Evolutionary conservation across 2,329 filamentous ascomycete genomes (phyloP).

Genomic region (Thermoascus crustaceus): DNA sequence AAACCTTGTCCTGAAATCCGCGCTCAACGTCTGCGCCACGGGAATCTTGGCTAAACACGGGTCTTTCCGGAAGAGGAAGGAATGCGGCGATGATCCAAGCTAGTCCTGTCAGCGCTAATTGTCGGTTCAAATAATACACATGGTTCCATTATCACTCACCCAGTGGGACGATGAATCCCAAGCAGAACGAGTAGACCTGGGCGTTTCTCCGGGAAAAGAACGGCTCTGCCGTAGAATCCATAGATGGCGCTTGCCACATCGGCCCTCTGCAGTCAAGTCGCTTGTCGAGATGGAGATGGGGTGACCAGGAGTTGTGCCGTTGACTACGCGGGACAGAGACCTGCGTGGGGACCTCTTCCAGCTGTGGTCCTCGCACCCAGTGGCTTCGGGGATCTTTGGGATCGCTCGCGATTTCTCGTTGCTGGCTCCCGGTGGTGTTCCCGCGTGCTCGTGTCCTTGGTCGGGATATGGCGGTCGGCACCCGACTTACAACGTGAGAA

Average conservation of each 20-base stretch:
- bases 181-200: conserved; percentile 65
- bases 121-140: conserved; percentile 4
- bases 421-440: conserved; percentile 13
- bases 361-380: conserved; percentile 29
- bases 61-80: conserved; percentile 67
- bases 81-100: conserved; percentile 75
- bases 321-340: conserved; percentile 29
- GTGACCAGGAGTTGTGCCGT: conserved; percentile 61
- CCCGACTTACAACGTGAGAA: conserved; percentile 22
- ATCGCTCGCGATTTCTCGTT: conserved; percentile 21
- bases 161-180: conserved; percentile 71
- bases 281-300: conserved; percentile 60
- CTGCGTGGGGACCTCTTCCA: conserved; percentile 11
- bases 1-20: no score
- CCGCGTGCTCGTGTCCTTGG: conserved; percentile 19
- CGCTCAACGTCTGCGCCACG: no score
- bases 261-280: conserved; percentile 47
- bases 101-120: conserved; percentile 24
- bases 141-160: conserved; percentile 38
- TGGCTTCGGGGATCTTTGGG: conserved; percentile 37
- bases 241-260: conserved; percentile 65
- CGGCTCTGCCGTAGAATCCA: conserved; percentile 56
- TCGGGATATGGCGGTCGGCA: conserved; percentile 24
- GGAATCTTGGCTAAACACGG: no score
- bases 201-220: conserved; percentile 60